phyloP scores from a whole-genome alignment of 371 early-diverging fungal genomes.

The Fennellomyces sp. region DNA sequence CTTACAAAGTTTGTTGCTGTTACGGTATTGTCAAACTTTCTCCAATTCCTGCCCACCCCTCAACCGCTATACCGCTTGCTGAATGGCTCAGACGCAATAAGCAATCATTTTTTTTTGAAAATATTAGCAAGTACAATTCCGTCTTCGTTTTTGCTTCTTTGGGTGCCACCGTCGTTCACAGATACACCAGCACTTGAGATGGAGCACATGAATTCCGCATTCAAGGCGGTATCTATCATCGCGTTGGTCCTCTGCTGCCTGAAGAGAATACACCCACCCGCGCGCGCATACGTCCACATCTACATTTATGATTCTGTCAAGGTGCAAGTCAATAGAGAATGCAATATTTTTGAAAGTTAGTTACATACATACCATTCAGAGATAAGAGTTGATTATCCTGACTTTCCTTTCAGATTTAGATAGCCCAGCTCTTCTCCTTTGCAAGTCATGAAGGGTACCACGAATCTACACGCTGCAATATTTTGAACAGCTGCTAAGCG shows the following conservation, averaged over 20 bases:
- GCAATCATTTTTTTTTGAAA: slow-evolving; percentile 5
- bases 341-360: background rate
- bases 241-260: background rate
- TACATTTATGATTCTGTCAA: background rate
- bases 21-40: background rate
- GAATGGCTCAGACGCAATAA: background rate
- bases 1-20: slow-evolving; percentile 1
- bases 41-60: background rate
- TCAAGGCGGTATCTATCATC: slow-evolving; percentile 5
- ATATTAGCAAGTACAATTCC: slow-evolving; percentile 16
- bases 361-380: no score
- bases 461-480: background rate
- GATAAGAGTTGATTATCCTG: background rate
- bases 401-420: background rate
- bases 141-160: slow-evolving; percentile 18
- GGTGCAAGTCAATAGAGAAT: background rate
- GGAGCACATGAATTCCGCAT: slow-evolving; percentile 9
- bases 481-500: slow-evolving; percentile 2
- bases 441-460: background rate
- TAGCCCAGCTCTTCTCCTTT: background rate
- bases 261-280: background rate
- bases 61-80: background rate
- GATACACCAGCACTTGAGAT: background rate
- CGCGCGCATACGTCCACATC: slow-evolving; percentile 2
- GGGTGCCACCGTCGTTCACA: slow-evolving; percentile 13